A percentile compares a stretch with the other conserved stretches of the same genome.
phyloP scores from a whole-genome alignment of 2,329 filamentous ascomycete species.

The Grosmannia huntii region DNA sequence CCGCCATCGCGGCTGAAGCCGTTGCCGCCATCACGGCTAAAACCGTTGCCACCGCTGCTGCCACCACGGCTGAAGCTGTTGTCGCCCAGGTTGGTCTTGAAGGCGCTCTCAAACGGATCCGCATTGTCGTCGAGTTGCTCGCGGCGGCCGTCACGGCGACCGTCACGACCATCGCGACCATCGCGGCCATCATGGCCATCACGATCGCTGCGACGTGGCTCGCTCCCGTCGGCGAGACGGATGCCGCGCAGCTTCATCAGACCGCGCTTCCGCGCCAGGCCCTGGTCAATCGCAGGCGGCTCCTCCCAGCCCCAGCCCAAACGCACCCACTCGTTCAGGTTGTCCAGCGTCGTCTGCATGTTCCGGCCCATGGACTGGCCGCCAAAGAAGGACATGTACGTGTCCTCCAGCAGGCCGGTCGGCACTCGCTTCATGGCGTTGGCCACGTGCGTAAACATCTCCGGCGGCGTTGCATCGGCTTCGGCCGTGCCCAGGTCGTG shows the following conservation, averaged over 20 bases:
- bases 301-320: conserved; percentile 38
- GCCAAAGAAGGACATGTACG: conserved; percentile 48
- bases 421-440: conserved; percentile 30
- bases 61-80: not conserved
- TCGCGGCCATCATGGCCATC: not conserved
- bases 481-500: conserved; percentile 38
- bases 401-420: conserved; percentile 25
- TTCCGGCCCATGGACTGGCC: conserved; percentile 20
- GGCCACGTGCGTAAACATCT: conserved; percentile 29
- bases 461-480: conserved; percentile 28
- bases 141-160: not conserved
- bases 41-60: not conserved
- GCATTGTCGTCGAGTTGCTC: not conserved
- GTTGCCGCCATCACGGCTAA: not conserved
- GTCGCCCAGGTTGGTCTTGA: not conserved
- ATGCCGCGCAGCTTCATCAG: conserved; percentile 6
- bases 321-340: conserved; percentile 40
- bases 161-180: not conserved
- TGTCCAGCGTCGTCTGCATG: conserved; percentile 26
- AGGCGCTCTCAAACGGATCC: not conserved
- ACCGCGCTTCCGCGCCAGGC: conserved; percentile 15
- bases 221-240: not conserved
- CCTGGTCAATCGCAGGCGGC: conserved; percentile 24
- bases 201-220: not conserved
- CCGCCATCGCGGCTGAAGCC: not conserved